These are phyloP conservation scores for Kockiozyma suomiensis DNA, from an alignment of 805 yeast species.

Conservation along the genomic window DNA sequence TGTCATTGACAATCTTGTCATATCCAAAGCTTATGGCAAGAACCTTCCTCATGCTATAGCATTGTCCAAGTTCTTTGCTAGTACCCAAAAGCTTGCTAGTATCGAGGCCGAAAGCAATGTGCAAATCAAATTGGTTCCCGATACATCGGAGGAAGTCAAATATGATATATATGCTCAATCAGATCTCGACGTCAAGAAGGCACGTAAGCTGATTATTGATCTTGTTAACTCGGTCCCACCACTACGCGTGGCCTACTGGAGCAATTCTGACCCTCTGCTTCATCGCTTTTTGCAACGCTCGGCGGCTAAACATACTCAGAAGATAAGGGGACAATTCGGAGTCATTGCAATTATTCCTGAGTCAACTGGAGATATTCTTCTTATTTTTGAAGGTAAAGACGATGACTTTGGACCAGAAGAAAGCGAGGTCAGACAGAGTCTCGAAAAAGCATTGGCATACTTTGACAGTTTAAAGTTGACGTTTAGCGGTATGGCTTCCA, in stretches of 20 bases:
- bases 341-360: conserved; percentile 59
- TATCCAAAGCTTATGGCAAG: conserved; percentile 81
- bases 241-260: conserved; percentile 55
- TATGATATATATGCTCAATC: conserved; percentile 63
- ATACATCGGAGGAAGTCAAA: conserved; percentile 51
- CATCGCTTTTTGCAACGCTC: conserved; percentile 49
- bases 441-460: conserved; percentile 57
- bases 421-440: conserved; percentile 58
- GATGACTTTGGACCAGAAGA: conserved; percentile 66
- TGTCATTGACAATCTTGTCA: conserved; percentile 69
- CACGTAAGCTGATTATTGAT: conserved; percentile 74
- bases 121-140: conserved; percentile 52
- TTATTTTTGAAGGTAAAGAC: conserved; percentile 55
- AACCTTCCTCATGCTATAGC: conserved; percentile 65
- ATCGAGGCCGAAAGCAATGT: conserved; percentile 50
- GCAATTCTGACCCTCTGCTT: conserved; percentile 69
- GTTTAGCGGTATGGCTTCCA: conserved; percentile 49
- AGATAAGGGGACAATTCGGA: conserved; percentile 44
- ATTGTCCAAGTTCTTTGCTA: conserved; percentile 63
- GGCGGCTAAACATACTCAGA: conserved; percentile 40
- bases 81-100: conserved; percentile 41
- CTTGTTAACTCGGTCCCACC: conserved; percentile 76
- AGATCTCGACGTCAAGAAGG: conserved; percentile 55
- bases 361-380: conserved; percentile 52
- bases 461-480: conserved; percentile 62